phyloP scores from a whole-genome alignment of 2,329 filamentous ascomycete species.

The Ceratocystis cubensis region DNA sequence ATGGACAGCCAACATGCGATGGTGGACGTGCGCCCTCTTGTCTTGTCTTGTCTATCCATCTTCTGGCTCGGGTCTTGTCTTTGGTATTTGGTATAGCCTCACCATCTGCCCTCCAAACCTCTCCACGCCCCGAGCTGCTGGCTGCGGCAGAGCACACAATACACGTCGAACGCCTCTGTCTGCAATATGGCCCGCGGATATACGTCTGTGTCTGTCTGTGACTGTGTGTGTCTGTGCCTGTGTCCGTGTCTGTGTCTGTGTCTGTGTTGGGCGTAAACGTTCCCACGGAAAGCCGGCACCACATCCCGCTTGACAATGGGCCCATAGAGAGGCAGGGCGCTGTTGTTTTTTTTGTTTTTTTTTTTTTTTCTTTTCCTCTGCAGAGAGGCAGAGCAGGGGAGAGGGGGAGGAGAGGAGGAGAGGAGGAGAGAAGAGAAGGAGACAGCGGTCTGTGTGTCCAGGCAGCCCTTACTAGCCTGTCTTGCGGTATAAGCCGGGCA shows the following conservation, averaged over 20 bases:
- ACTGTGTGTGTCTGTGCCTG: not conserved
- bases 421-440: too few species aligned
- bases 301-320: not conserved
- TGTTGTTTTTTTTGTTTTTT: not conserved
- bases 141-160: not conserved
- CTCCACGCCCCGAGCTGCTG: not conserved
- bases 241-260: not conserved
- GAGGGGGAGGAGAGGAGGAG: too few species aligned
- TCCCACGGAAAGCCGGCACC: constrained; percentile 4
- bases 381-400: too few species aligned
- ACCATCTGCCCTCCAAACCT: too few species aligned
- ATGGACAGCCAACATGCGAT: too few species aligned
- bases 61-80: too few species aligned
- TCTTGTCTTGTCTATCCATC: too few species aligned
- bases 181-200: not conserved
- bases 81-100: too few species aligned
- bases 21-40: too few species aligned
- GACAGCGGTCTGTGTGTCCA: too few species aligned
- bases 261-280: not conserved
- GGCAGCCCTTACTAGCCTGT: too few species aligned
- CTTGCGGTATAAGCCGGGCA: too few species aligned
- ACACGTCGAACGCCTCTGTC: not conserved
- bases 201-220: not conserved
- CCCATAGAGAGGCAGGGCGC: not conserved
- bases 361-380: not conserved